phyloP scores from a whole-genome alignment of 2,329 filamentous ascomycete species.

The Chalaropsis ovoidea region DNA sequence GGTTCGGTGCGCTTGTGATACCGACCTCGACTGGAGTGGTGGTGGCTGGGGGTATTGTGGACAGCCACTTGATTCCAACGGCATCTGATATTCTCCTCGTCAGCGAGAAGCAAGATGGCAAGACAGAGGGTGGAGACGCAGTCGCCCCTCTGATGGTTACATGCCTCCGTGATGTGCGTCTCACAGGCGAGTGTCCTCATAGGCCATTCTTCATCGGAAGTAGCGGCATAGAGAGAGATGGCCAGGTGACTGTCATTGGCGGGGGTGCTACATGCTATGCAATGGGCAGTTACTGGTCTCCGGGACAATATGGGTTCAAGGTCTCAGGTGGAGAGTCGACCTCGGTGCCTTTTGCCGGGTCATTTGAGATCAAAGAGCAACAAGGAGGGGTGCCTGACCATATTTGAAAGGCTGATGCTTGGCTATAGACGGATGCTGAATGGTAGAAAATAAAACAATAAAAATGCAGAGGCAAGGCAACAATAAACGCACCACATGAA shows the following conservation, averaged over 20 bases:
- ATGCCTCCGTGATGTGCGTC: conserved; percentile 11
- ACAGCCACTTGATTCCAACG: conserved; percentile 11
- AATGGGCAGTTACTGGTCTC: conserved; percentile 79
- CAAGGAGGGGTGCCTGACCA: background rate
- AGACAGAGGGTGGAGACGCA: background rate
- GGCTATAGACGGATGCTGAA: background rate
- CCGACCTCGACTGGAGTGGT: conserved; percentile 33
- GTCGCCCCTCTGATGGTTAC: background rate
- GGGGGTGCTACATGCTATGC: conserved; percentile 85
- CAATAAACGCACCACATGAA: background rate
- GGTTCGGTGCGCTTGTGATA: conserved; percentile 21
- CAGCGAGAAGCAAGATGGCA: background rate
- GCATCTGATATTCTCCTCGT: conserved; percentile 20
- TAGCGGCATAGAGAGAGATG: conserved; percentile 40
- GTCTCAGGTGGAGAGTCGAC: no score
- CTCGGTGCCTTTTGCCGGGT: background rate
- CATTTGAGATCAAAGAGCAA: conserved; percentile 8
- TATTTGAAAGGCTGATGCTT: no score
- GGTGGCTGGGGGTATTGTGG: conserved; percentile 19
- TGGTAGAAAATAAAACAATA: background rate
- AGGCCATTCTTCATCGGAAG: conserved; percentile 62
- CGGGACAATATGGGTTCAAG: conserved; percentile 40
- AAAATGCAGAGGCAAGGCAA: background rate
- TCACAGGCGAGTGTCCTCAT: conserved; percentile 17
- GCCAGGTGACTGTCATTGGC: conserved; percentile 53